Evolutionary conservation across 169 alveolate species (phyloP).

Genomic region (Plasmodium sp.): DNA sequence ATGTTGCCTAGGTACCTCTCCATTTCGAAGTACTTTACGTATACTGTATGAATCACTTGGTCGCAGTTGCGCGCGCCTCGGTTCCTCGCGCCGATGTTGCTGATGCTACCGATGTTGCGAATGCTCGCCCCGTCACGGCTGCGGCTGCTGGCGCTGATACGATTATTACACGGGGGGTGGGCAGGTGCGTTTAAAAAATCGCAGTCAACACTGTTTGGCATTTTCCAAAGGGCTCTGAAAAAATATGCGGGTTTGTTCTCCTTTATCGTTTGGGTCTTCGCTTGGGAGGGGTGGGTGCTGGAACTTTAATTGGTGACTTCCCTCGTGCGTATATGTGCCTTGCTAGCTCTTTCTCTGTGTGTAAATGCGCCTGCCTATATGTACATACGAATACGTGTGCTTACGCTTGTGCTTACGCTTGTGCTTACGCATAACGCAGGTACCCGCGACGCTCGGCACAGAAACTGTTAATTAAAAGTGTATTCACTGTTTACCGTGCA

Average conservation of each 20-base stretch:
- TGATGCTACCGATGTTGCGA: not conserved
- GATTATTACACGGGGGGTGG: constrained; percentile 4
- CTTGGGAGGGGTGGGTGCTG: not conserved
- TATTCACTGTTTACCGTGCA: not conserved
- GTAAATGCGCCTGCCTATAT: not conserved
- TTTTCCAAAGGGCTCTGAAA: not conserved
- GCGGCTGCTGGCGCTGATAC: not conserved
- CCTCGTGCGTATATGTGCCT: not conserved
- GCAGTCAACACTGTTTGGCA: constrained; percentile 6
- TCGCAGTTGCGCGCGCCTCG: not conserved
- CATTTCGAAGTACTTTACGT: constrained; percentile 46
- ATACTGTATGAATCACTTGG: not conserved
- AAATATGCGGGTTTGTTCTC: not conserved
- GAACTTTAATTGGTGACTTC: not conserved
- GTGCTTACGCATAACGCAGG: not conserved
- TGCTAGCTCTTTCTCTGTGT: not conserved
- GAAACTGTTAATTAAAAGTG: constrained; percentile 7
- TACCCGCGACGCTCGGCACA: not conserved
- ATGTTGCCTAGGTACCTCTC: constrained; percentile 33
- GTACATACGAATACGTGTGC: not conserved
- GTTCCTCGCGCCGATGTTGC: not conserved
- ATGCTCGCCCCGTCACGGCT: not conserved
- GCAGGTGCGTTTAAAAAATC: not conserved
- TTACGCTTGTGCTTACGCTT: not conserved
- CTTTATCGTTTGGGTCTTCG: not conserved